A percentile compares a stretch with the other conserved stretches of the same genome.
Conservation (phyloP, 2,329 filamentous ascomycete genomes). For the Claviceps arundinis region DNA sequence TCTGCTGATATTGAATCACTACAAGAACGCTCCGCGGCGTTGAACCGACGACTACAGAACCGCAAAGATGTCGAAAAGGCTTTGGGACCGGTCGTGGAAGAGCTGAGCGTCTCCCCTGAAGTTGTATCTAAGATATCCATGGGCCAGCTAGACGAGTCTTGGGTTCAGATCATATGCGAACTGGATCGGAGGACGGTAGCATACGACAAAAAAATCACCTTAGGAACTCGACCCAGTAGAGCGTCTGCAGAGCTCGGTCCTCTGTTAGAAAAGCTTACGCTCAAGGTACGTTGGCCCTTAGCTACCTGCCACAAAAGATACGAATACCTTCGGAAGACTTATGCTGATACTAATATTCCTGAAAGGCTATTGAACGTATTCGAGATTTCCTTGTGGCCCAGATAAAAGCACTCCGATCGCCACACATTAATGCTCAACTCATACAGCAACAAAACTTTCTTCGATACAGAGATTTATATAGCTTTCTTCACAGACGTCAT, state of each 20-base stretch:
- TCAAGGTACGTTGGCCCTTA: slow-evolving; percentile 43
- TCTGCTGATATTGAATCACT: slow-evolving; percentile 91
- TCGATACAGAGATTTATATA: slow-evolving; percentile 75
- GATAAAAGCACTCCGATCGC: slow-evolving; percentile 85
- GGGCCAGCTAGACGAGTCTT: slow-evolving; percentile 78
- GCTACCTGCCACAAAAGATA: not conserved
- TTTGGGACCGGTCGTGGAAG: slow-evolving; percentile 78
- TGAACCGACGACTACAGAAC: slow-evolving; percentile 80
- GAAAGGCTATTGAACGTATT: slow-evolving; percentile 76
- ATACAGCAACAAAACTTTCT: slow-evolving; percentile 90
- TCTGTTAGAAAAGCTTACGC: slow-evolving; percentile 68
- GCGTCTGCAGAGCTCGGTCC: slow-evolving; percentile 75
- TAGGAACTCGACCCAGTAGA: slow-evolving; percentile 51
- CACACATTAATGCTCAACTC: slow-evolving; percentile 92
- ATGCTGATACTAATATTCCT: slow-evolving; percentile 3
- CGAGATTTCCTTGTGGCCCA: slow-evolving; percentile 88
- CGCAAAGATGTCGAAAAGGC: slow-evolving; percentile 79
- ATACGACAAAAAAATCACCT: slow-evolving; percentile 50
- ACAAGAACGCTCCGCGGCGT: slow-evolving; percentile 68
- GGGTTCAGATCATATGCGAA: slow-evolving; percentile 72
- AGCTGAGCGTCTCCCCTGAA: slow-evolving; percentile 74
- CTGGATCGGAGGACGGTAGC: slow-evolving; percentile 64
- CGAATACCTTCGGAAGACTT: not conserved
- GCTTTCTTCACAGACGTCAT: slow-evolving; percentile 74
- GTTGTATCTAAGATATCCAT: slow-evolving; percentile 78